Conservation (phyloP, 2,329 filamentous ascomycete species). For the Leptographium radiaticola region DNA sequence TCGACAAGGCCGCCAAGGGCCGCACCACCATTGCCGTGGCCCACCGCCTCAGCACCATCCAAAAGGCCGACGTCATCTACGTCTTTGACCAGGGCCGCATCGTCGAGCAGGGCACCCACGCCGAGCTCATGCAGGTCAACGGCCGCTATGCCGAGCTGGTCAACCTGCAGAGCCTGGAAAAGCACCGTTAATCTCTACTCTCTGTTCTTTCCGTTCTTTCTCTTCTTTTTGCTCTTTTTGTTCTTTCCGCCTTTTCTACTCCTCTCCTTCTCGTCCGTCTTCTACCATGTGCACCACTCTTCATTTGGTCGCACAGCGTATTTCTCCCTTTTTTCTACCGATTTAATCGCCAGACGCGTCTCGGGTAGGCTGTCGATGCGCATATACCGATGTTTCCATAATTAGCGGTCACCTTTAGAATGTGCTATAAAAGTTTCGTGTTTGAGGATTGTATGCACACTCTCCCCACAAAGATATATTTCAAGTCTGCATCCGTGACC, state of each 20-base stretch:
- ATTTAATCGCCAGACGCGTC: too few relatives aligned
- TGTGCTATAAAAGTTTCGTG: too few relatives aligned
- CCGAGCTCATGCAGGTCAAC: constrained; percentile 54
- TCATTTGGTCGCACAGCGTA: too few relatives aligned
- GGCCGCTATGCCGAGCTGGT: constrained; percentile 70
- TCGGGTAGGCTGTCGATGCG: too few relatives aligned
- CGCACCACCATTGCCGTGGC: constrained; percentile 90
- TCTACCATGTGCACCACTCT: too few relatives aligned
- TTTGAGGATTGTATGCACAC: too few relatives aligned
- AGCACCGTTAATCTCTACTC: constrained; percentile 20
- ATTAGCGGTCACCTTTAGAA: too few relatives aligned
- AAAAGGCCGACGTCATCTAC: constrained; percentile 88
- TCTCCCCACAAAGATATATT: too few relatives aligned
- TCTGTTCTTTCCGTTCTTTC: not conserved
- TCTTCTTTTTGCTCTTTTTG: not conserved
- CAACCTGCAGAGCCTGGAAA: constrained; percentile 65
- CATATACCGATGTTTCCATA: too few relatives aligned
- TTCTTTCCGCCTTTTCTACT: not conserved
- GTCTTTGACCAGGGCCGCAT: constrained; percentile 88
- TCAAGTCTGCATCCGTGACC: too few relatives aligned
- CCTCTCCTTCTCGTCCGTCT: not conserved
- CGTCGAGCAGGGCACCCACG: constrained; percentile 73
- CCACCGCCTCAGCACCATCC: constrained; percentile 82
- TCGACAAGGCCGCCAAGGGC: constrained; percentile 71
- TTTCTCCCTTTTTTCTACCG: too few relatives aligned